A percentile compares a stretch with the other conserved stretches of the same genome.
phyloP scores from a whole-genome alignment of 768 basidiomycete species.

The Suillus variegatus region DNA sequence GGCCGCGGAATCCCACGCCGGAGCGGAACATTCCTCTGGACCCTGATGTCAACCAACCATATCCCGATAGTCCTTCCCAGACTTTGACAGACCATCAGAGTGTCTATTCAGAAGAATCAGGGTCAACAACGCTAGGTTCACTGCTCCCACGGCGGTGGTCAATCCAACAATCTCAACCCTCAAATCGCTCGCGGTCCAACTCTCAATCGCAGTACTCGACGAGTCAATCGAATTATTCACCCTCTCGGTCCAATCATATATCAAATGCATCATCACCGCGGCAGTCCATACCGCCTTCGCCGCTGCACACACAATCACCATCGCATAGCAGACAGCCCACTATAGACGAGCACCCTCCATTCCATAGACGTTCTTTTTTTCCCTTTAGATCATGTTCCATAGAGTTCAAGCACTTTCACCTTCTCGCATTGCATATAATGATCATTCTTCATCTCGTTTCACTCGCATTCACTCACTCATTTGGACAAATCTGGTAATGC shows the following conservation, averaged over 20 bases:
- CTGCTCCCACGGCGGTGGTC: conserved; percentile 35
- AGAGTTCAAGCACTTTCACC: background rate
- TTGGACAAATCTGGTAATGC: conserved; percentile 10
- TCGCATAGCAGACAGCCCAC: conserved; percentile 33
- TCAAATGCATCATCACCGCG: conserved; percentile 31
- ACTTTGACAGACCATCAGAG: conserved; percentile 23
- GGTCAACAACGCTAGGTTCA: conserved; percentile 37
- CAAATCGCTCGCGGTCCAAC: conserved; percentile 29
- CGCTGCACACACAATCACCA: conserved; percentile 25
- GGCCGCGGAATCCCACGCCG: conserved; percentile 57
- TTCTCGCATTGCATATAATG: conserved; percentile 2
- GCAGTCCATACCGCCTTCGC: conserved; percentile 33
- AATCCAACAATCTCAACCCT: conserved; percentile 27
- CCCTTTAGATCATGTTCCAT: background rate
- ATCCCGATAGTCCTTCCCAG: conserved; percentile 40
- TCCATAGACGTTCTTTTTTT: conserved; percentile 7
- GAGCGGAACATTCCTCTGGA: conserved; percentile 44
- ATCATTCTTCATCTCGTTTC: background rate
- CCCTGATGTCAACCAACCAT: conserved; percentile 43
- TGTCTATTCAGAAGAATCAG: conserved; percentile 33
- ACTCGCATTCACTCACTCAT: conserved; percentile 8
- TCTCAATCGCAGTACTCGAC: conserved; percentile 35
- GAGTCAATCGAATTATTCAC: conserved; percentile 11
- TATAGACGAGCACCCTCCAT: conserved; percentile 30
- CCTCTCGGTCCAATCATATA: conserved; percentile 4